Evolutionary conservation across 129 eudicot genomes (phyloP).

Genomic region (Chrysanthemum lavandulifolium): DNA sequence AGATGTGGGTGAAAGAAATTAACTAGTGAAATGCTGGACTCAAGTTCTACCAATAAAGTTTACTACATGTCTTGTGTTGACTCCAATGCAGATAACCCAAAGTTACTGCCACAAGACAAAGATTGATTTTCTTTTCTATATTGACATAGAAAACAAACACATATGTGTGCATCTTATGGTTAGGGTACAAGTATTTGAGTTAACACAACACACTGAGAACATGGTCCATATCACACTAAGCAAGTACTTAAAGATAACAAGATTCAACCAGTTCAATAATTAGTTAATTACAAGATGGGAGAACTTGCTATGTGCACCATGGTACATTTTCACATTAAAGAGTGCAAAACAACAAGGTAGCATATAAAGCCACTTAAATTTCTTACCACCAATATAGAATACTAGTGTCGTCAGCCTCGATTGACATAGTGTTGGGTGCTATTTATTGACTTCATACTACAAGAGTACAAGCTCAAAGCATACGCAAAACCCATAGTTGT

Average conservation of each 20-base stretch:
- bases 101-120: background rate
- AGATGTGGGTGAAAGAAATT: conserved; percentile 2
- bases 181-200: background rate
- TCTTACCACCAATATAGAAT: conserved; percentile 3
- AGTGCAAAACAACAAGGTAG: conserved; percentile 12
- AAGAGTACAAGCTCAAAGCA: conserved; percentile 3
- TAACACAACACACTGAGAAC: background rate
- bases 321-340: conserved; percentile 13
- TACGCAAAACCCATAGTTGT: background rate
- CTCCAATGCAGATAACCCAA: too few species aligned
- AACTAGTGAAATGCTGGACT: background rate
- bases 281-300: conserved; percentile 3
- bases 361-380: background rate
- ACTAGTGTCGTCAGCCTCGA: conserved; percentile 6
- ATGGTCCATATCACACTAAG: conserved; percentile 1
- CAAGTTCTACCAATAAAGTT: conserved; percentile 11
- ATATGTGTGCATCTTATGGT: conserved; percentile 2
- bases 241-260: conserved; percentile 1
- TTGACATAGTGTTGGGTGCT: background rate
- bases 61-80: background rate
- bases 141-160: background rate
- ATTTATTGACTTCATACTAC: conserved; percentile 7
- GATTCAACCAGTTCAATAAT: background rate
- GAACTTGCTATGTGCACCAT: background rate
- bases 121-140: too few species aligned